Percentiles rank a stretch among this genome's conserved stretches.
Evolutionary conservation across 139 green algal species (phyloP).

Genomic region (Deuterostichococcus epilithicus): DNA sequence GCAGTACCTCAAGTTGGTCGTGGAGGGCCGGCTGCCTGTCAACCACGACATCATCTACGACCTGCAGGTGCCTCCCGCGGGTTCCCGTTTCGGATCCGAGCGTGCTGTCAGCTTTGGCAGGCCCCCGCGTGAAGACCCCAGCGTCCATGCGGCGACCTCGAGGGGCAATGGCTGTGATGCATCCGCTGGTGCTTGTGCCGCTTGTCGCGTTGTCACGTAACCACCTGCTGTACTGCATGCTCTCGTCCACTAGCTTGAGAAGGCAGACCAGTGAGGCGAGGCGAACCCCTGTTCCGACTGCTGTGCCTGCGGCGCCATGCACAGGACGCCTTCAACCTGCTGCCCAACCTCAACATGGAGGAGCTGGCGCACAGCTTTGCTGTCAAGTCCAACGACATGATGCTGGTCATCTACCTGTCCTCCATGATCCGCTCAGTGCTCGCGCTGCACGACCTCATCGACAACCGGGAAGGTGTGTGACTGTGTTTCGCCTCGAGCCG

Average conservation of each 20-base stretch:
- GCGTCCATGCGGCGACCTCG: no score
- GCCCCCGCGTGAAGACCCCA: no score
- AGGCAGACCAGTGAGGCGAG: neutral
- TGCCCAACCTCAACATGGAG: slow-evolving; percentile 94
- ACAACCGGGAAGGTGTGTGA: slow-evolving; percentile 92
- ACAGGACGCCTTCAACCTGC: slow-evolving; percentile 96
- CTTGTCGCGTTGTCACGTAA: no score
- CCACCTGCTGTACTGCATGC: neutral
- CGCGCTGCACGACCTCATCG: slow-evolving; percentile 96
- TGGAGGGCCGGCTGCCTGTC: slow-evolving; percentile 80
- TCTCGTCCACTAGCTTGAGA: no score
- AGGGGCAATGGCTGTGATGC: no score
- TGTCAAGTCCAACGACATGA: slow-evolving; percentile 98
- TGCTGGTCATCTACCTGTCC: slow-evolving; percentile 92
- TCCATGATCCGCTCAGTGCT: slow-evolving; percentile 87
- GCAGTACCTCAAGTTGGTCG: slow-evolving; percentile 84
- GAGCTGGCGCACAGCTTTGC: slow-evolving; percentile 63
- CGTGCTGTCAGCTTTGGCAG: no score
- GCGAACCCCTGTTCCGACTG: neutral
- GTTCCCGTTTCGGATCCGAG: no score
- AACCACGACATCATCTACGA: slow-evolving; percentile 97
- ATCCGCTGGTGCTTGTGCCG: no score
- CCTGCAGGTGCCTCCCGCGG: slow-evolving; percentile 75
- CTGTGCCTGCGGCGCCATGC: neutral
- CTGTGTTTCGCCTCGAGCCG: no score